Base-by-base conservation (phyloP, 1,284 basidiomycete species). In the Naganishia cerealis region DNA sequence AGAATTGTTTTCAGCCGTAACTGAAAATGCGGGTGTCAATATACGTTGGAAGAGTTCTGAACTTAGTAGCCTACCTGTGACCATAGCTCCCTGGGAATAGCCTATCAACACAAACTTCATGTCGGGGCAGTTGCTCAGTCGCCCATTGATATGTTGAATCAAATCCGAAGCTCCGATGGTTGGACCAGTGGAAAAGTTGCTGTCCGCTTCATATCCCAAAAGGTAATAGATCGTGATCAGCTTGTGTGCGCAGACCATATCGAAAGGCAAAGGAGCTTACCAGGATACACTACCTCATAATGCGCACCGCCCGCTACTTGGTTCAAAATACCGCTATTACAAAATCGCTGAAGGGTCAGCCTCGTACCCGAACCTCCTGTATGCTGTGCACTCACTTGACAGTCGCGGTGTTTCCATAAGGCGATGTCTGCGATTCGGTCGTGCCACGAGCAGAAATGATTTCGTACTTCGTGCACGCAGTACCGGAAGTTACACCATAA, bases 21-120 rank as follows among this genome's bases (percentile, higher is more conserved):
- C 57, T 43, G 53, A 12, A 36, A 56, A 6, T 48, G 3, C 50
- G 38, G 52, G 46, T 26, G 50, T 48, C 24, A 16, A 40, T 18
- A 43, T 13, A 21, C n/a, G 26, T 33, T 12, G 8, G 5, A 46
- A 29, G 18, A 36, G 5, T 4, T 0, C 43, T 42, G 12, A 6
- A 0, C 10, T 7, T 9, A 9, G 5, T 29, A 6, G 10, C 40
- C 4, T 50, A 65, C 55, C 54, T 15, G 63, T 56, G 2, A 63
- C 63, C 55, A 65, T 56, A 24, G 54, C 63, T 16, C 66, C 66
- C 21, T 67, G 66, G 21, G 48, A 54, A 40, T 67, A 67, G 18
- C 66, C 66, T 21, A 67, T 43, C n/a, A 67, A 53, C 36, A 67
- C 66, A 21, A 67, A 67, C 40, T 67, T 61, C 38, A 59, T 67